phyloP scores from a whole-genome alignment of 768 basidiomycete species.

The Tulasnella sp. region DNA sequence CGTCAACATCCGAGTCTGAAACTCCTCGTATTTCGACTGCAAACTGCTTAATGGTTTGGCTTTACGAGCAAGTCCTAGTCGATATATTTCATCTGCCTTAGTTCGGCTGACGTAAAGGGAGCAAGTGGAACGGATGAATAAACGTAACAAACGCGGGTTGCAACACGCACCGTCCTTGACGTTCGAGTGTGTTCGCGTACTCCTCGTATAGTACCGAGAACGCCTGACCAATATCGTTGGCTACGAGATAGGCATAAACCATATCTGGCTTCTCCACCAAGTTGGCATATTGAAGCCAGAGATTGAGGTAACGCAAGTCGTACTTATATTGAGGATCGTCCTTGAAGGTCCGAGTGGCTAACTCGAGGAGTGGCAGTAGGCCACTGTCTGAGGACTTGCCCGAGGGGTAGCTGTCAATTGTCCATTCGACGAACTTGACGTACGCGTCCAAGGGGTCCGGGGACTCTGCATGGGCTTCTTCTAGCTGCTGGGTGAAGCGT shows the following conservation, averaged over 20 bases:
- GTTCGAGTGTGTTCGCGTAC: conserved; percentile 76
- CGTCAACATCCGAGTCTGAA: conserved; percentile 56
- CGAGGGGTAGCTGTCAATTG: conserved; percentile 74
- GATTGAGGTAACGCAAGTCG: conserved; percentile 81
- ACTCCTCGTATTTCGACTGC: conserved; percentile 75
- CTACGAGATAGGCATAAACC: conserved; percentile 81
- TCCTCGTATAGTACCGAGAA: conserved; percentile 85
- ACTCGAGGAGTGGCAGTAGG: conserved; percentile 74
- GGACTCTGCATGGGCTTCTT: conserved; percentile 45
- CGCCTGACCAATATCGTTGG: conserved; percentile 81
- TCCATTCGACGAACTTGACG: conserved; percentile 86
- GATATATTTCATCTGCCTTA: conserved; percentile 79
- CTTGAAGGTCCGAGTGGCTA: conserved; percentile 75
- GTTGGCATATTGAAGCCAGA: conserved; percentile 86
- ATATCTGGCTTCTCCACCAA: conserved; percentile 69
- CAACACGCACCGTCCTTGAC: conserved; percentile 63
- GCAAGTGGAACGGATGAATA: neutral
- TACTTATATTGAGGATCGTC: conserved; percentile 73
- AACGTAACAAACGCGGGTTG: neutral
- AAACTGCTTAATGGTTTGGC: conserved; percentile 81
- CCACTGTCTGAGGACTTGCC: conserved; percentile 66
- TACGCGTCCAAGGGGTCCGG: conserved; percentile 86
- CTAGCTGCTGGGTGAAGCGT: conserved; percentile 36
- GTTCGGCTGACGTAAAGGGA: conserved; percentile 47
- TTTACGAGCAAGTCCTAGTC: conserved; percentile 71